phyloP scores from a whole-genome alignment of 257 asterid species.

The Capsicum baccatum region DNA sequence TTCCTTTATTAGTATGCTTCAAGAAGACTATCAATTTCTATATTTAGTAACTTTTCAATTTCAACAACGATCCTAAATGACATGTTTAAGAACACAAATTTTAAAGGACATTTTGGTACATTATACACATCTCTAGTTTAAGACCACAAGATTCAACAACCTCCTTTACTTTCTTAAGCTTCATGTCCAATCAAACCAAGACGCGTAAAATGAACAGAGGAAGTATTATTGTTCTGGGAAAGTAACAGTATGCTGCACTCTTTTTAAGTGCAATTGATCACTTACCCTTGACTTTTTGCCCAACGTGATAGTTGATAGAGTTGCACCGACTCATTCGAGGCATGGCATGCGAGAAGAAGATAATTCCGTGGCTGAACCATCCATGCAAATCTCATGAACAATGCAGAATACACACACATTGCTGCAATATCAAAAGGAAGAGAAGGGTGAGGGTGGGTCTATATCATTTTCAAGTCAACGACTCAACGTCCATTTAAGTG shows the following conservation, averaged over 20 bases:
- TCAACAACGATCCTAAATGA: too few species aligned
- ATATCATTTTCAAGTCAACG: neutral
- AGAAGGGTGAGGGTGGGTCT: conserved; percentile 21
- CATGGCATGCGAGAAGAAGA: conserved; percentile 85
- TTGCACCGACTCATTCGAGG: conserved; percentile 89
- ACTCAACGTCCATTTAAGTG: neutral
- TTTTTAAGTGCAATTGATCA: conserved; percentile 17
- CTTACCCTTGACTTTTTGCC: conserved; percentile 94
- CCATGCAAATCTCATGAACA: conserved; percentile 99
- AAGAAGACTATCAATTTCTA: too few species aligned
- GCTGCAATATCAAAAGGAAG: conserved; percentile 48
- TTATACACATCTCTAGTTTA: neutral
- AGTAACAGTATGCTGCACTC: neutral
- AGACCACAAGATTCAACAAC: neutral
- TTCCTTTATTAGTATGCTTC: too few species aligned
- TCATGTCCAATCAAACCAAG: neutral
- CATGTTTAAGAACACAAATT: neutral
- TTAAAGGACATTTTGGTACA: neutral
- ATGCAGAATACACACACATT: conserved; percentile 89
- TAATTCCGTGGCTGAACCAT: conserved; percentile 98
- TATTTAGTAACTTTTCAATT: too few species aligned
- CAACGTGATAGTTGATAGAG: conserved; percentile 86
- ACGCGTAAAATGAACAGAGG: neutral
- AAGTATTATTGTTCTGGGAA: neutral
- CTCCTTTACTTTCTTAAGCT: neutral